A percentile compares a stretch with the other conserved stretches of the same genome.
Evolutionary conservation across 345 rosid genomes (phyloP).

Genomic region (Camelina hispida): DNA sequence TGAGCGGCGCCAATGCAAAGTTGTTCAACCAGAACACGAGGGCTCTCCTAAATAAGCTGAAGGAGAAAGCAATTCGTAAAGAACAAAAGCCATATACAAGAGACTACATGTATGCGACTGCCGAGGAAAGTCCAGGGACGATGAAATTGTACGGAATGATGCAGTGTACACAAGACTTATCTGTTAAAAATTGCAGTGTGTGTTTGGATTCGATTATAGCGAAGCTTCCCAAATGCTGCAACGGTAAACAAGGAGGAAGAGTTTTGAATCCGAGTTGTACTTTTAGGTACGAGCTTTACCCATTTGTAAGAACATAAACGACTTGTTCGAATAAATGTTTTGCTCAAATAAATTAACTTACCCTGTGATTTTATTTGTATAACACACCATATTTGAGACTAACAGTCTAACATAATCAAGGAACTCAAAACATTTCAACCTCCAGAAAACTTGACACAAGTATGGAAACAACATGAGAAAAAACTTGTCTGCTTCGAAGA

Average conservation of each 20-base stretch:
- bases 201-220: not conserved
- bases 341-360: too few species aligned
- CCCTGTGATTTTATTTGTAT: too few species aligned
- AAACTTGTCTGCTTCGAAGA: not conserved
- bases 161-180: conserved; percentile 44
- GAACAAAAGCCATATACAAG: not conserved
- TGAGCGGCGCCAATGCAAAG: conserved; percentile 29
- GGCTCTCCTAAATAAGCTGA: not conserved
- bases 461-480: conserved; percentile 7
- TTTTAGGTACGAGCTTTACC: conserved; percentile 8
- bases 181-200: not conserved
- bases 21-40: conserved; percentile 38
- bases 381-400: not conserved
- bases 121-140: not conserved
- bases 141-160: conserved; percentile 48
- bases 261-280: conserved; percentile 55
- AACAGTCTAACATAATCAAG: not conserved
- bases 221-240: conserved; percentile 3
- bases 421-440: not conserved
- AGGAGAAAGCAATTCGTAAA: not conserved
- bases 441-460: conserved; percentile 6
- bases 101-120: not conserved
- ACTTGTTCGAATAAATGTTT: too few species aligned
- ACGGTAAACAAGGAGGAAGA: conserved; percentile 60
- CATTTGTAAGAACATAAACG: too few species aligned